Percentiles rank a stretch among this genome's conserved stretches.
These are phyloP conservation scores for Camellia oleifera DNA, from an alignment of 179 eudicot genomes.

Conservation along the genomic window DNA sequence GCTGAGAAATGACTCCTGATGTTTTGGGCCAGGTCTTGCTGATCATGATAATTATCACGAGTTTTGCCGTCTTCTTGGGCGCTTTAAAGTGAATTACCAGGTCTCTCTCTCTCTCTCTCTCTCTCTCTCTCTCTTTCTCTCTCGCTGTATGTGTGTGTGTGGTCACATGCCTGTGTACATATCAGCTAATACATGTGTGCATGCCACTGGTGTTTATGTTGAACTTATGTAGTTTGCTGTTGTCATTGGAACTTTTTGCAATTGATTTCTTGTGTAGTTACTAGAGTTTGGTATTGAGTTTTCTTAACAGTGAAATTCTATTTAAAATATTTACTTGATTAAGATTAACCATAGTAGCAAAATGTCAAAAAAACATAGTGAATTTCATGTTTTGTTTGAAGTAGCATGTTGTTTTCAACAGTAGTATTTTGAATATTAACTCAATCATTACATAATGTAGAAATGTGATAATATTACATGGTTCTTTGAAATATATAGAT, in stretches of 20 bases:
- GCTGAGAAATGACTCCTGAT: not conserved
- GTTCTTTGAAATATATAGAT: not conserved
- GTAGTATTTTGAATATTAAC: not conserved
- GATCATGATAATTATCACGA: slow-evolving; percentile 97
- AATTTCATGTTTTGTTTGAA: not conserved
- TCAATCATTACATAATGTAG: not conserved
- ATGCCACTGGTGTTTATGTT: not conserved
- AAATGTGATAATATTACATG: not conserved
- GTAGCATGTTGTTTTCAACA: not conserved
- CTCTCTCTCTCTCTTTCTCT: not conserved
- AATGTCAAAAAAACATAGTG: not conserved
- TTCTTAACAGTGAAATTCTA: not conserved
- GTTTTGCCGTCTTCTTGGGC: slow-evolving; percentile 97
- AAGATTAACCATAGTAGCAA: not conserved
- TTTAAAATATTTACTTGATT: not conserved
- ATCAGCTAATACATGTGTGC: not conserved
- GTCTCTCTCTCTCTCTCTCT: slow-evolving; percentile 33
- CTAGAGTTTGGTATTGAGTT: not conserved
- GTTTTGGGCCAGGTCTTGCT: slow-evolving; percentile 68
- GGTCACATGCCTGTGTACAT: not conserved
- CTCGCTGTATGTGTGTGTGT: not conserved
- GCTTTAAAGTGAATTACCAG: slow-evolving; percentile 93
- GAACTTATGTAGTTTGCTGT: not conserved
- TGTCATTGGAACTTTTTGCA: not conserved
- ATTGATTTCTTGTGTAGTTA: slow-evolving; percentile 1